These are phyloP conservation scores for Emergomyces orientalis DNA, from an alignment of 2,329 filamentous ascomycete species.

Conservation along the genomic window DNA sequence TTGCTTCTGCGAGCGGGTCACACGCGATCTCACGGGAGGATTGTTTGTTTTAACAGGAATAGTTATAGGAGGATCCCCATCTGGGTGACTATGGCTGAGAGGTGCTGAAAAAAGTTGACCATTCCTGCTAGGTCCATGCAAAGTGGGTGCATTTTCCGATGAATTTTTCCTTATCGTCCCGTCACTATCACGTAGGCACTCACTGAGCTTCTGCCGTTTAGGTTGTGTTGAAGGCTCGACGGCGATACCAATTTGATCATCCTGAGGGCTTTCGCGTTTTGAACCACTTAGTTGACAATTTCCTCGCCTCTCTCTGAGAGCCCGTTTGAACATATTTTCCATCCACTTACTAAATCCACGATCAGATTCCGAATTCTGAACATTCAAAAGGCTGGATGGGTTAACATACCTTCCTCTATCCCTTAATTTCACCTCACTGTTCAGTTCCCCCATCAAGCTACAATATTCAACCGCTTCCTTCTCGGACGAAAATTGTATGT, in stretches of 20 bases:
- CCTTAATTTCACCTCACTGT: conserved; percentile 11
- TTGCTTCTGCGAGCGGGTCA: conserved; percentile 27
- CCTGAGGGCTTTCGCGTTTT: conserved; percentile 23
- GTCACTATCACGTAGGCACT: conserved; percentile 9
- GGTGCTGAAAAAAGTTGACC: background rate
- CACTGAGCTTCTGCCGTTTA: conserved; percentile 14
- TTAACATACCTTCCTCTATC: conserved; percentile 22
- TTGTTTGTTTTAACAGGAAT: conserved; percentile 26
- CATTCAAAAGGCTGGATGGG: background rate
- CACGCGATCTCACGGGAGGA: conserved; percentile 10
- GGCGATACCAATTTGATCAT: background rate
- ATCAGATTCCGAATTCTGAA: background rate
- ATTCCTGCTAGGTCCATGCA: background rate
- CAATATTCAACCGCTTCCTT: conserved; percentile 20
- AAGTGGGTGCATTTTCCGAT: background rate
- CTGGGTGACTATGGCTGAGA: conserved; percentile 11
- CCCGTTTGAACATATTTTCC: conserved; percentile 24
- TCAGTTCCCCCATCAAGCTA: conserved; percentile 11
- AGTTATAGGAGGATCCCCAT: conserved; percentile 12
- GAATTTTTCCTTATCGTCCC: background rate
- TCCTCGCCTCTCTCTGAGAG: background rate
- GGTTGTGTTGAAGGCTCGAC: conserved; percentile 3
- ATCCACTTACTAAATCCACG: conserved; percentile 25
- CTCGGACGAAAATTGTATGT: conserved; percentile 24
- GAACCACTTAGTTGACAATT: conserved; percentile 12